Conservation (phyloP, 352 stramenopile species). For the Globisporangium yorkense region DNA sequence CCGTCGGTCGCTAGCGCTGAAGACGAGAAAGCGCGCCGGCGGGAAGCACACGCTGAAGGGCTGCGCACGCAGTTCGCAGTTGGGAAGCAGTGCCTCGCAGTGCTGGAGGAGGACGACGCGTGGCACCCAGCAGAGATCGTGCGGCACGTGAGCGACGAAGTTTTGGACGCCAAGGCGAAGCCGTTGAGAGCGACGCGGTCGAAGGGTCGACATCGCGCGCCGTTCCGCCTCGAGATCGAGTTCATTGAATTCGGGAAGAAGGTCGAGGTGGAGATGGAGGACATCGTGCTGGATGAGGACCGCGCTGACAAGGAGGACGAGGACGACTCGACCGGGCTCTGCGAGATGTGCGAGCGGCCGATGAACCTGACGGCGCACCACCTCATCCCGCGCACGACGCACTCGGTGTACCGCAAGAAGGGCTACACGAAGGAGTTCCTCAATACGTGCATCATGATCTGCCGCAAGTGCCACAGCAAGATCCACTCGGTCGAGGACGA, state of each 20-base stretch:
- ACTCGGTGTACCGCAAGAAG: conserved; percentile 74
- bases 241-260: conserved; percentile 81
- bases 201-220: conserved; percentile 14
- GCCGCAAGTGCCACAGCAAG: conserved; percentile 88
- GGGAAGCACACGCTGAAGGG: conserved; percentile 11
- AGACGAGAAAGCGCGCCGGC: conserved; percentile 16
- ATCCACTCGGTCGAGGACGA: conserved; percentile 90
- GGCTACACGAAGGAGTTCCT: conserved; percentile 73
- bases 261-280: conserved; percentile 40
- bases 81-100: conserved; percentile 51
- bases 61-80: conserved; percentile 46
- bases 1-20: conserved; percentile 12
- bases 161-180: background rate
- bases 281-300: conserved; percentile 71
- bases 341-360: conserved; percentile 88
- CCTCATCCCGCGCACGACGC: conserved; percentile 86
- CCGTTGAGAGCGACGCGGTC: background rate
- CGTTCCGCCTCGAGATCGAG: conserved; percentile 43
- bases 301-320: conserved; percentile 56
- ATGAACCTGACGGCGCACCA: conserved; percentile 93
- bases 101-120: conserved; percentile 61
- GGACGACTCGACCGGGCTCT: conserved; percentile 32
- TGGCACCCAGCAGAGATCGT: conserved; percentile 69
- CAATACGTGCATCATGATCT: conserved; percentile 88
- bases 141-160: conserved; percentile 21